phyloP scores from a whole-genome alignment of 139 green algal genomes.

The Pedinophyceae sp. region DNA sequence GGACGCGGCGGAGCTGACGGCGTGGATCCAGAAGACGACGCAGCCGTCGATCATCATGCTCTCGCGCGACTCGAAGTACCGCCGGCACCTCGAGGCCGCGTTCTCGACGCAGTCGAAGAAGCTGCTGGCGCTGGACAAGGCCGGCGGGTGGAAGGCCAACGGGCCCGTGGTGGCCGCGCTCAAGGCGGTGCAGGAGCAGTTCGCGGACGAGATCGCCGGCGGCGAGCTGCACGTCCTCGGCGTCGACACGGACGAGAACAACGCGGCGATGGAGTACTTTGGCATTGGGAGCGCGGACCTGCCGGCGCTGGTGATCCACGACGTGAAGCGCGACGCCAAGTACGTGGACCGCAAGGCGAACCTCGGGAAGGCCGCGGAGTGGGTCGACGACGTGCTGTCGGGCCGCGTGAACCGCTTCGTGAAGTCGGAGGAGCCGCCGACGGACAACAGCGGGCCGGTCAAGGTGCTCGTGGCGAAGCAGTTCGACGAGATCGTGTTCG shows the following conservation, averaged over 20 bases:
- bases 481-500: conserved; percentile 33
- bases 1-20: conserved; percentile 7
- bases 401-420: conserved; percentile 19
- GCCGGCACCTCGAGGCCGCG: no score
- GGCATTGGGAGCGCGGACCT: conserved; percentile 13
- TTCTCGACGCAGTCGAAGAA: no score
- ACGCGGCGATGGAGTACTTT: conserved; percentile 15
- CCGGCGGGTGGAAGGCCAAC: neutral
- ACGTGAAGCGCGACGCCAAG: conserved; percentile 14
- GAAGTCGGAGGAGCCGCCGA: conserved; percentile 25
- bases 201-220: conserved; percentile 5
- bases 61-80: no score
- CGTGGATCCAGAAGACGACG: conserved; percentile 10
- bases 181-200: conserved; percentile 14
- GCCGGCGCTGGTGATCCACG: conserved; percentile 16
- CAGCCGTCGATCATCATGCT: no score
- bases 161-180: neutral
- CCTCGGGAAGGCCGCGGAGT: conserved; percentile 13
- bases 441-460: conserved; percentile 22
- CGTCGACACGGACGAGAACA: conserved; percentile 4
- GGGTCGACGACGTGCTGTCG: conserved; percentile 15
- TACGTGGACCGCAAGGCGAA: conserved; percentile 12
- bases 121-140: conserved; percentile 18
- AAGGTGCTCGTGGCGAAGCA: conserved; percentile 18
- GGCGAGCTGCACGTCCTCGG: conserved; percentile 5